Conservation (phyloP, 2,329 filamentous ascomycete species). For the Aspergillus eucalypticola region DNA sequence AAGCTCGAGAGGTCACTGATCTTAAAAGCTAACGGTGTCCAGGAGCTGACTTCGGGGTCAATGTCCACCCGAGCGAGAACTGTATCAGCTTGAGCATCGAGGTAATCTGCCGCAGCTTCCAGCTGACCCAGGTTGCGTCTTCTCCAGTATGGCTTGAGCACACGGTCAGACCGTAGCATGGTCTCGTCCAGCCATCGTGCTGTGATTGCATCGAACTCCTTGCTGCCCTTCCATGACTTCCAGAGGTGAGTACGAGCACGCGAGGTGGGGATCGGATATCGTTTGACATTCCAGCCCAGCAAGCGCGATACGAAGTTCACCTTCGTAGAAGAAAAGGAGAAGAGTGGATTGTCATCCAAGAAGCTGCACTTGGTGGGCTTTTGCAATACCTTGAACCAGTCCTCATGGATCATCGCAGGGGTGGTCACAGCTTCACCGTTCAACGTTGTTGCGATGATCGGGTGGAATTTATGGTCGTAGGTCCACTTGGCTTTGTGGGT, state of each 20-base stretch:
- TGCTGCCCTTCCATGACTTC: slow-evolving; percentile 50
- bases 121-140: slow-evolving; percentile 46
- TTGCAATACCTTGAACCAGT: slow-evolving; percentile 44
- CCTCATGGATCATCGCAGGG: slow-evolving; percentile 55
- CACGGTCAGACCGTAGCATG: slow-evolving; percentile 47
- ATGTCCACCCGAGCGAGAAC: slow-evolving; percentile 54
- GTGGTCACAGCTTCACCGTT: slow-evolving; percentile 53
- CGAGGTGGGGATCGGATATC: slow-evolving; percentile 46
- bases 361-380: slow-evolving; percentile 46
- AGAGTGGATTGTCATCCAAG: slow-evolving; percentile 53
- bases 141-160: slow-evolving; percentile 49
- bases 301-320: slow-evolving; percentile 30
- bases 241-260: slow-evolving; percentile 50
- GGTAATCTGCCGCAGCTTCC: slow-evolving; percentile 42
- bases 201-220: slow-evolving; percentile 49
- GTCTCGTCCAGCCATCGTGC: slow-evolving; percentile 53
- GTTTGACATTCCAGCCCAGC: slow-evolving; percentile 33
- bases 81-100: slow-evolving; percentile 49
- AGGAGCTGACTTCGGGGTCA: slow-evolving; percentile 52
- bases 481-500: slow-evolving; percentile 53
- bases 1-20: slow-evolving; percentile 54
- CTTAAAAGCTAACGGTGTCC: slow-evolving; percentile 53
- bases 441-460: slow-evolving; percentile 48
- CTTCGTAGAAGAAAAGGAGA: slow-evolving; percentile 44
- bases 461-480: slow-evolving; percentile 52